A percentile compares a stretch with the other conserved stretches of the same genome.
These are phyloP conservation scores for Colletotrichum spaethianum DNA, from an alignment of 2,329 filamentous ascomycete species.

Conservation along the genomic window DNA sequence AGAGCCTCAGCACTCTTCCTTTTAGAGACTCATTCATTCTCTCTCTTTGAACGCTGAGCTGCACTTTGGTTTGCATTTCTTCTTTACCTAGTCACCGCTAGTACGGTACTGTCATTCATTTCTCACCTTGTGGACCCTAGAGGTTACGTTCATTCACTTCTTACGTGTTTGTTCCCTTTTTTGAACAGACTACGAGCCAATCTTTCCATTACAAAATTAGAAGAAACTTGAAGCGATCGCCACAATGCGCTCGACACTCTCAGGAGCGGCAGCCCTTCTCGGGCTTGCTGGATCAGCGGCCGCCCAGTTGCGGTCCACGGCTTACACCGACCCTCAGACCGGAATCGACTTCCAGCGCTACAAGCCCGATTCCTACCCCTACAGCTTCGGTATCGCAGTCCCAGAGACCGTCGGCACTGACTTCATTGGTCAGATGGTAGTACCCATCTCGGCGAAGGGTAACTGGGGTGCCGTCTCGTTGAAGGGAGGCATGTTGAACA, in stretches of 20 bases:
- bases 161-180: background rate
- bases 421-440: conserved; percentile 68
- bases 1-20: background rate
- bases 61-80: conserved; percentile 30
- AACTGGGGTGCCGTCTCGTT: conserved; percentile 66
- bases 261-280: conserved; percentile 40
- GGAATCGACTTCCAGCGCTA: conserved; percentile 52
- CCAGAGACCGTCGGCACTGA: conserved; percentile 64
- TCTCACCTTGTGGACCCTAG: conserved; percentile 28
- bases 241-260: conserved; percentile 40
- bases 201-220: conserved; percentile 12
- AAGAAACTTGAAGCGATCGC: conserved; percentile 10
- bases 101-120: conserved; percentile 38
- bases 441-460: conserved; percentile 48
- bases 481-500: conserved; percentile 61
- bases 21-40: too few relatives aligned
- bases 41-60: conserved; percentile 5
- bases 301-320: conserved; percentile 44
- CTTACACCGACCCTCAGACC: conserved; percentile 59
- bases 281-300: conserved; percentile 44
- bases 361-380: conserved; percentile 49
- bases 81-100: conserved; percentile 34
- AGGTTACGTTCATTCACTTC: conserved; percentile 30
- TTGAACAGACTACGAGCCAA: conserved; percentile 8
- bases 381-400: conserved; percentile 64